Conservation (phyloP, 108 stramenopile genomes). For the Cyclotella sp. region DNA sequence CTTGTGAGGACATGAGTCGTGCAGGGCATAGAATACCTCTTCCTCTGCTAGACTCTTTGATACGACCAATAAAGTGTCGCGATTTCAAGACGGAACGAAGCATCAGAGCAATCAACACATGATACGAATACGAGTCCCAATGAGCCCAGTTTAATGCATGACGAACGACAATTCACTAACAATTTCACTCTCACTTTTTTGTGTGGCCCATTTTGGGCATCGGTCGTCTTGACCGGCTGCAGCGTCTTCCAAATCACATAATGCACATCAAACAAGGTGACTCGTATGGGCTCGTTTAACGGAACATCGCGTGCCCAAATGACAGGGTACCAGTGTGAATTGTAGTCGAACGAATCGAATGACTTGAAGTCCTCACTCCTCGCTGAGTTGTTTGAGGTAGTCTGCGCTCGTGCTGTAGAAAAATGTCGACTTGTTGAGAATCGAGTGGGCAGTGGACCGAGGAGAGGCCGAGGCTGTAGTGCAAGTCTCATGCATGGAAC, state of each 20-base stretch:
- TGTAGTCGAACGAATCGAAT: constrained; percentile 66
- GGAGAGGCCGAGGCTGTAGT: too few species aligned
- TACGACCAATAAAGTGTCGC: background rate
- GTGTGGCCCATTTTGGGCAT: background rate
- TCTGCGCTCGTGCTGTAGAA: too few species aligned
- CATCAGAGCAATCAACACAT: too few species aligned
- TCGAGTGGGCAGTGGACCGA: too few species aligned
- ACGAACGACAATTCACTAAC: too few species aligned
- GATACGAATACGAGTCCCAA: too few species aligned
- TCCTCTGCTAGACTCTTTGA: background rate
- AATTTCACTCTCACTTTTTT: too few species aligned
- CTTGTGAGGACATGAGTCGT: constrained; percentile 74
- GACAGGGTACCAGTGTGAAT: constrained; percentile 69
- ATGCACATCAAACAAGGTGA: constrained; percentile 75
- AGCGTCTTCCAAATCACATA: constrained; percentile 63
- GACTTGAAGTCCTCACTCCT: background rate
- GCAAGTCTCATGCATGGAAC: too few species aligned
- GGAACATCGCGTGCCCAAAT: constrained; percentile 66
- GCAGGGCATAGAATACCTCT: constrained; percentile 47
- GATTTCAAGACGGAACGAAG: background rate
- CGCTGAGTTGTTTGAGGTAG: too few species aligned
- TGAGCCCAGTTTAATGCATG: too few species aligned
- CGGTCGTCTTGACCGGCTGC: background rate
- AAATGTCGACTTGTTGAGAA: too few species aligned
- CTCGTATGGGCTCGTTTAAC: constrained; percentile 58